Conservation (phyloP, 129 eudicot genomes). For the Sambucus nigra region DNA sequence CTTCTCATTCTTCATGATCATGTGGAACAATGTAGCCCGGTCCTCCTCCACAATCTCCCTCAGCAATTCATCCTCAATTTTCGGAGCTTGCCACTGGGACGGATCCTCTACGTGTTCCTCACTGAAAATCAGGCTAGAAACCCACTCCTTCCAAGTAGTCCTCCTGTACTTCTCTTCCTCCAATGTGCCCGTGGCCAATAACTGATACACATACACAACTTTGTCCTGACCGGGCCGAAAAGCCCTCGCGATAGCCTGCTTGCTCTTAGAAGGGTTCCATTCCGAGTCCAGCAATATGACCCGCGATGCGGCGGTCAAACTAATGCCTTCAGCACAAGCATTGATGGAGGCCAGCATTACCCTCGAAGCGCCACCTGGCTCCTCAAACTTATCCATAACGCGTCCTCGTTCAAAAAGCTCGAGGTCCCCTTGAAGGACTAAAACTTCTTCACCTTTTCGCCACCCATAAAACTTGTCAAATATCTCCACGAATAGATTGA, state of each 20-base stretch:
- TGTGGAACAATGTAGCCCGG: slow-evolving; percentile 76
- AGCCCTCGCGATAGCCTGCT: slow-evolving; percentile 94
- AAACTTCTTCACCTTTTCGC: slow-evolving; percentile 71
- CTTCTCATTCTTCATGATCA: slow-evolving; percentile 93
- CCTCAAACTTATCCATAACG: slow-evolving; percentile 91
- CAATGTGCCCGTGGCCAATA: slow-evolving; percentile 74
- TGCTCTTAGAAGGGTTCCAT: slow-evolving; percentile 97
- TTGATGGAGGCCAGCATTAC: slow-evolving; percentile 90
- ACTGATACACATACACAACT: slow-evolving; percentile 85
- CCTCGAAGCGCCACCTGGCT: slow-evolving; percentile 72
- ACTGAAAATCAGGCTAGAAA: slow-evolving; percentile 90
- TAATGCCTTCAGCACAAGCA: slow-evolving; percentile 94
- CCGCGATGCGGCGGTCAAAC: slow-evolving; percentile 89
- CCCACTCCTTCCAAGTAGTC: slow-evolving; percentile 99
- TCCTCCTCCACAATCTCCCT: slow-evolving; percentile 96
- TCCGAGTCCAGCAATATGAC: slow-evolving; percentile 89
- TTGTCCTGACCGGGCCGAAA: slow-evolving; percentile 93
- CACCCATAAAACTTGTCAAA: slow-evolving; percentile 72
- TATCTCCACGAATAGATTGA: slow-evolving; percentile 67
- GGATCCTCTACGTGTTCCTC: slow-evolving; percentile 95
- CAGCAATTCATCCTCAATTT: slow-evolving; percentile 81
- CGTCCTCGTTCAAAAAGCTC: slow-evolving; percentile 94
- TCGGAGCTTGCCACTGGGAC: slow-evolving; percentile 91
- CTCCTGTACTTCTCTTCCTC: slow-evolving; percentile 90
- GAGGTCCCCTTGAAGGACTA: slow-evolving; percentile 86